Conservation (phyloP, 1,284 basidiomycete species). For the Cryptococcus deneoformans region DNA sequence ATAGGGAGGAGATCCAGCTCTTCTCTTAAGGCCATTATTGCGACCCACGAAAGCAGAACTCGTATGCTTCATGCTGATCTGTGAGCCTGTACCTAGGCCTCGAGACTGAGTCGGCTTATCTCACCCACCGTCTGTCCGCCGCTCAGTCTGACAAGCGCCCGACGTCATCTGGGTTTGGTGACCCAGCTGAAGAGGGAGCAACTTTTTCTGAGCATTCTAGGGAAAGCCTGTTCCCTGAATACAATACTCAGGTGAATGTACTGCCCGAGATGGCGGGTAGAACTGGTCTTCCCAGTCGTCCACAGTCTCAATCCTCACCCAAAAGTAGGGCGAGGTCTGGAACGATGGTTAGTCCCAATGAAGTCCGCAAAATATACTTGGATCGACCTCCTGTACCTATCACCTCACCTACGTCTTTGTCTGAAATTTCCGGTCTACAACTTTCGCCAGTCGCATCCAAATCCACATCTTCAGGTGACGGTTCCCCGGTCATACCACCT, state of each 20-base stretch:
- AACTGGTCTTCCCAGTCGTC: not conserved
- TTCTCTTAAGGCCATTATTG: too few species aligned
- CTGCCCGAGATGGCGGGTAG: too few species aligned
- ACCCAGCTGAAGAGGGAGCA: not conserved
- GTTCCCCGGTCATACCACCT: not conserved
- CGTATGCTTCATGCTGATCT: too few species aligned
- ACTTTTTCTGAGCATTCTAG: not conserved
- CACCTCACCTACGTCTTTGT: not conserved
- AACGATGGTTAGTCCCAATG: not conserved
- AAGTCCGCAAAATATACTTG: not conserved
- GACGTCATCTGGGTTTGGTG: not conserved
- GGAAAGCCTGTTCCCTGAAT: too few species aligned
- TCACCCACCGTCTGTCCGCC: slow-evolving; percentile 26
- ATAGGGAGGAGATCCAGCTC: not conserved
- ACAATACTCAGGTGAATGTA: too few species aligned
- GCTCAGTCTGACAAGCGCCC: slow-evolving; percentile 13
- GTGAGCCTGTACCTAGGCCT: slow-evolving; percentile 14
- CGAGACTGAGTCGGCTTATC: slow-evolving; percentile 28
- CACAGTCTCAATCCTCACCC: not conserved
- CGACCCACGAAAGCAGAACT: too few species aligned
- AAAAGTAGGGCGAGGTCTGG: not conserved
- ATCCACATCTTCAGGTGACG: not conserved
- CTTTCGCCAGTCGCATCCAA: not conserved
- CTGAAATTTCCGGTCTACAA: not conserved
- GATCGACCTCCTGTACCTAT: too few species aligned